Evolutionary conservation across 441 rosid genomes (phyloP), one percentile per base, ranked within the genome.

Genomic region (Breynia disticha): DNA sequence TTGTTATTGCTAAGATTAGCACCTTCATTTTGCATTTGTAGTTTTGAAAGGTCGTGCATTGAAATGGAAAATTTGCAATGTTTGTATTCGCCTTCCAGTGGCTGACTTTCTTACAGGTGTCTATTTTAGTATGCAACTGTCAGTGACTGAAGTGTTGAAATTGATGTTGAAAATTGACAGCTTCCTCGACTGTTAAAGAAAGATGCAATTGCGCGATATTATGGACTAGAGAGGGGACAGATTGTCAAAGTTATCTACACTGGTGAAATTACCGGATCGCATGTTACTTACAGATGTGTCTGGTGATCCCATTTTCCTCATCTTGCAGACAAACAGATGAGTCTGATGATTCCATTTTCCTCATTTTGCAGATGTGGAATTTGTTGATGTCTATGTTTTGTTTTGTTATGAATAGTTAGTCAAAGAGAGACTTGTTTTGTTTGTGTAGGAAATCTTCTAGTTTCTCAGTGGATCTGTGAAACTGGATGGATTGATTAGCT

Each of bases 221-320:
- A 81, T 63, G 97, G 87, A 46, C 81, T 83, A 0, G 73, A 87
- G 79, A 79, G 67, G 71, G 95, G 96, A 17, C 86, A 90, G 66
- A 87, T 87, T 42, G 79, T 90, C 37, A 81, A 90, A 61, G 77
- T 84, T 11, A 71, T 68, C 7, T 76, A 87, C 60, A 66, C 55
- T 2, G 85, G 81, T 12, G 93, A 83, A 16, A 75, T 79, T 37
- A 76, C 77, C 0, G 81, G 75, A 60, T 70, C 81, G 0, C 77
- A 82, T 66, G 81, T 79, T 46, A 77, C 90, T 17, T 89, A 84
- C 50, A 76, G 95, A 1, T 89, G 95, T 13, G 84, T 86, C 28
- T 77, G 78, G 76, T 84, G 50, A 69, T 54, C 15, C 43, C 18
- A 28, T 1, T 28, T 28, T 28, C 35, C 8, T 4, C 35, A 28